A percentile compares a stretch with the other conserved stretches of the same genome.
Evolutionary conservation across 371 early-diverging fungal genomes (phyloP).

Genomic region (Dinochytrium kinnereticum): DNA sequence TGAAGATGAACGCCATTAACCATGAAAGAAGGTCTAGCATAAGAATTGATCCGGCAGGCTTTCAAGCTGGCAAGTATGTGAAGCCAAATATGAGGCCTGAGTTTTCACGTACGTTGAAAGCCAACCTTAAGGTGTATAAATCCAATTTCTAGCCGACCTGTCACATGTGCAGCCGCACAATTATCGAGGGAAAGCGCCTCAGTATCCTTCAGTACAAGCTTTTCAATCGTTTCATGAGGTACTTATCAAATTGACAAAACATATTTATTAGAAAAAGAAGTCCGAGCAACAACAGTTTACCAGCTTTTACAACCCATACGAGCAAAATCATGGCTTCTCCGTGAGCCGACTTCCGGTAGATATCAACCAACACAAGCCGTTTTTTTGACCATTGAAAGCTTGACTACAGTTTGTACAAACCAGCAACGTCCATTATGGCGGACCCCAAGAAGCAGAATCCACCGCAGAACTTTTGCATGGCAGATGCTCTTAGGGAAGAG

Average conservation of each 20-base stretch:
- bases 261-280: not conserved
- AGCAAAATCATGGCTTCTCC: not conserved
- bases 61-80: too few species aligned
- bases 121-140: too few species aligned
- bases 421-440: not conserved
- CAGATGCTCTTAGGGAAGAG: constrained; percentile 79
- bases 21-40: too few species aligned
- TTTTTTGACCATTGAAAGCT: not conserved
- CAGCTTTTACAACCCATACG: constrained; percentile 8
- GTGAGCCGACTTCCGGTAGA: not conserved
- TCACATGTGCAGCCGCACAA: not conserved
- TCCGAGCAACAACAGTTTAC: not conserved
- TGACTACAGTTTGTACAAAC: constrained; percentile 5
- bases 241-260: not conserved
- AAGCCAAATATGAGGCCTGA: too few species aligned
- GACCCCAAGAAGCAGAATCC: not conserved
- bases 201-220: not conserved
- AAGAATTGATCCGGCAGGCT: too few species aligned
- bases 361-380: not conserved
- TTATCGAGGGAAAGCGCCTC: not conserved
- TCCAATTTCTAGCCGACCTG: too few species aligned
- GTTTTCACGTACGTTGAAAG: too few species aligned
- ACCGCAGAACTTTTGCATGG: constrained; percentile 78
- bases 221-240: not conserved
- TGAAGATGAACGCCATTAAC: too few species aligned